Evolutionary conservation across 2,329 filamentous ascomycete species (phyloP).

Genomic region (Fusarium proliferatum): DNA sequence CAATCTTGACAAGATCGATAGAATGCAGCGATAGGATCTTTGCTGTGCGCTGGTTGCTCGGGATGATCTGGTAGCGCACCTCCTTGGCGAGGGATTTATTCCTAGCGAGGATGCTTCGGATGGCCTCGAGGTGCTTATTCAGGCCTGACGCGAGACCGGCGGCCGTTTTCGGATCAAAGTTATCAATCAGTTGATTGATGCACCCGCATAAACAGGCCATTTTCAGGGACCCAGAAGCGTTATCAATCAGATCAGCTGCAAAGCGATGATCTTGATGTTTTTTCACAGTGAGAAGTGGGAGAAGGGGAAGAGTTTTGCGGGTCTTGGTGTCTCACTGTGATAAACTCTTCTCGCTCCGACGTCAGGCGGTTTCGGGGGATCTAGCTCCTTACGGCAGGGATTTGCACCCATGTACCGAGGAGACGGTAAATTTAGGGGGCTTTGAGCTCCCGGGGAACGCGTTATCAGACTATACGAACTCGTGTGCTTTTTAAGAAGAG

Average conservation of each 20-base stretch:
- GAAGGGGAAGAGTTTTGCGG: not conserved
- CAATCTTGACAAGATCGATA: slow-evolving; percentile 20
- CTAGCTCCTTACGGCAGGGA: not conserved
- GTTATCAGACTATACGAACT: not conserved
- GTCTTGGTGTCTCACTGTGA: slow-evolving; percentile 34
- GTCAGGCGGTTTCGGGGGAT: not conserved
- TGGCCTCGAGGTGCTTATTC: slow-evolving; percentile 43
- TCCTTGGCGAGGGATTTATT: slow-evolving; percentile 46
- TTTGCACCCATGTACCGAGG: not conserved
- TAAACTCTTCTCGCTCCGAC: slow-evolving; percentile 22
- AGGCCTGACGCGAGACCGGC: slow-evolving; percentile 37
- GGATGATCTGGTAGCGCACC: slow-evolving; percentile 46
- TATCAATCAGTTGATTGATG: slow-evolving; percentile 37
- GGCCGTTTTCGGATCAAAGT: slow-evolving; percentile 39
- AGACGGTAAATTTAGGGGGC: not conserved
- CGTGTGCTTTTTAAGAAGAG: not conserved
- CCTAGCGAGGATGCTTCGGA: slow-evolving; percentile 43
- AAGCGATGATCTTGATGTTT: not conserved
- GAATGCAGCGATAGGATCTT: slow-evolving; percentile 44
- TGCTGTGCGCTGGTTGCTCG: slow-evolving; percentile 47
- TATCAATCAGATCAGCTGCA: not conserved
- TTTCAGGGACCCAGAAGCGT: not conserved
- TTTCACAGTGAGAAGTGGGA: slow-evolving; percentile 30
- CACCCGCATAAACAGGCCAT: slow-evolving; percentile 42
- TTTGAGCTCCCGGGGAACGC: not conserved